Evolutionary conservation across 352 stramenopile genomes (phyloP).

Genomic region (Globisporangium iwayamae): DNA sequence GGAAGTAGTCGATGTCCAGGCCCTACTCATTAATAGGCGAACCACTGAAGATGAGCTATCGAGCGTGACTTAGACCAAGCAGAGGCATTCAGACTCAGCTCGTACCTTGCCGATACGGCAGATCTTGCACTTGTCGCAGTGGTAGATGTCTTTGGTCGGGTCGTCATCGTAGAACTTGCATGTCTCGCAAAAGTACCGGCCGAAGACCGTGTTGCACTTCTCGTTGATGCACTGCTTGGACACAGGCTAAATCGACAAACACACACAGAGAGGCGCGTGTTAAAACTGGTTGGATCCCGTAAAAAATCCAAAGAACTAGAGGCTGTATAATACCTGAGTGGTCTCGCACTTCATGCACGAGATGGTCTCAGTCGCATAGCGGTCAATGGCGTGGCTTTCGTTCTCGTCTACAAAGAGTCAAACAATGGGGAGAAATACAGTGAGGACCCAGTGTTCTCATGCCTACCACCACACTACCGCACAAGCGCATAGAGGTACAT

Average conservation of each 20-base stretch:
- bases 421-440: neutral
- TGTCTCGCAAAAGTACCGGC: slow-evolving; percentile 92
- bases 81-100: neutral
- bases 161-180: slow-evolving; percentile 97
- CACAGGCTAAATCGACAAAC: slow-evolving; percentile 43
- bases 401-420: slow-evolving; percentile 40
- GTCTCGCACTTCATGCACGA: slow-evolving; percentile 92
- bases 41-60: neutral
- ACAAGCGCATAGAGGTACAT: neutral
- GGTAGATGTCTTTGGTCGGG: slow-evolving; percentile 92
- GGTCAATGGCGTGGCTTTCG: slow-evolving; percentile 90
- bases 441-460: neutral
- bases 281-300: neutral
- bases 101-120: slow-evolving; percentile 90
- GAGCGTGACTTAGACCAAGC: neutral
- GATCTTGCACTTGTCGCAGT: slow-evolving; percentile 98
- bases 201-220: slow-evolving; percentile 77
- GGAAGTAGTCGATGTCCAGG: slow-evolving; percentile 96
- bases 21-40: slow-evolving; percentile 31
- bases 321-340: slow-evolving; percentile 32
- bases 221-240: slow-evolving; percentile 56
- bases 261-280: neutral
- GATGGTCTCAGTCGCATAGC: slow-evolving; percentile 93
- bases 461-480: neutral
- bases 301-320: neutral